These are phyloP conservation scores for Mortierella sp. DNA, from an alignment of 371 early-diverging fungal species.

Conservation along the genomic window DNA sequence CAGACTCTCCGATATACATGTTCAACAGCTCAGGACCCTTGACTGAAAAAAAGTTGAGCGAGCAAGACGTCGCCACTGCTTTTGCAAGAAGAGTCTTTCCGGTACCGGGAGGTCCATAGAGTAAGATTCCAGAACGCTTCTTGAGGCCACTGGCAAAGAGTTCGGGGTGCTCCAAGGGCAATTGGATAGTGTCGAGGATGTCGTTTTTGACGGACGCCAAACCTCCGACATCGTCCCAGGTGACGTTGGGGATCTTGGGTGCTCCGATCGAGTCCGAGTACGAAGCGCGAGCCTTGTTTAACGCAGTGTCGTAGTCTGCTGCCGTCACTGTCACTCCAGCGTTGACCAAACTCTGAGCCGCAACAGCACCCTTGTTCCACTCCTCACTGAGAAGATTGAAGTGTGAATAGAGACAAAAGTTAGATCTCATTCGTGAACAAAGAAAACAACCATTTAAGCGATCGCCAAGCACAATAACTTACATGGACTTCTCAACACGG, in stretches of 20 bases:
- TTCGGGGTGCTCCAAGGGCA: constrained; percentile 98
- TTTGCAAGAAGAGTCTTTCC: constrained; percentile 99
- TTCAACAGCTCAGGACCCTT: constrained; percentile 99
- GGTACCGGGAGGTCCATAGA: constrained; percentile 99
- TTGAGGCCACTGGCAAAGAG: constrained; percentile 98
- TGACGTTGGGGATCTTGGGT: constrained; percentile 96
- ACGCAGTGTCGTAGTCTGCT: constrained; percentile 84
- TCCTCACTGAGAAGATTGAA: constrained; percentile 28
- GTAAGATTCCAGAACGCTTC: constrained; percentile 94
- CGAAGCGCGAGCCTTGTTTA: constrained; percentile 83
- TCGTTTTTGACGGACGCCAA: constrained; percentile 96
- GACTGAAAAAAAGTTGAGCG: constrained; percentile 98
- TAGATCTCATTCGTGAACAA: background rate
- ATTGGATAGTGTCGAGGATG: constrained; percentile 98
- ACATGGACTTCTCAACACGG: constrained; percentile 72
- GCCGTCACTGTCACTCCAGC: constrained; percentile 83
- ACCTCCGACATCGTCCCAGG: constrained; percentile 99
- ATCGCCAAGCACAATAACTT: constrained; percentile 22
- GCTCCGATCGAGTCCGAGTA: constrained; percentile 96
- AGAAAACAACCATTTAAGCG: background rate
- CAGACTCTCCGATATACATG: constrained; percentile 97
- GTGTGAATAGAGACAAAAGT: background rate
- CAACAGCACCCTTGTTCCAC: constrained; percentile 49
- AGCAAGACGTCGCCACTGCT: constrained; percentile 98
- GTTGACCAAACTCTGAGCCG: constrained; percentile 67